A percentile compares a stretch with the other conserved stretches of the same genome.
These are phyloP conservation scores for Stephania cephalantha DNA, from an alignment of 164 flowering plant genomes.

Conservation along the genomic window DNA sequence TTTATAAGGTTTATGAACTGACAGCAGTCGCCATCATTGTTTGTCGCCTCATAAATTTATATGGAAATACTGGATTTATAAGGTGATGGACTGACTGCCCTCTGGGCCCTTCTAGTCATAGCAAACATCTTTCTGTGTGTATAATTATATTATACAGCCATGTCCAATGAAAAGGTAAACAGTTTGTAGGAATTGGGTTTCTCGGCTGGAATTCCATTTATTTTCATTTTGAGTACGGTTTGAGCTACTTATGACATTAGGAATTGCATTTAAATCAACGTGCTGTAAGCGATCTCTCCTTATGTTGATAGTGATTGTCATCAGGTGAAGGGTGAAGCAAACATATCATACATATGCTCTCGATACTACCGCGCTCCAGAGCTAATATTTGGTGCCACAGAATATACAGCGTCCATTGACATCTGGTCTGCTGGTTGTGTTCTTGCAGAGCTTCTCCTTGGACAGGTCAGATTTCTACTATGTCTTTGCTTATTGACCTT, in stretches of 20 bases:
- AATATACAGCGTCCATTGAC: constrained; percentile 87
- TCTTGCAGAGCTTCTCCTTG: constrained; percentile 86
- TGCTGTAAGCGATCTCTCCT: not conserved
- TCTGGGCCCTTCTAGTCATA: too few relatives aligned
- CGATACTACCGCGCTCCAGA: constrained; percentile 95
- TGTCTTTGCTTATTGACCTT: not conserved
- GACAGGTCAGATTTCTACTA: constrained; percentile 51
- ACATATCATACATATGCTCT: constrained; percentile 91
- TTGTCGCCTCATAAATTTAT: too few relatives aligned
- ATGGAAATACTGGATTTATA: not conserved
- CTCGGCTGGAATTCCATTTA: not conserved
- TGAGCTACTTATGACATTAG: not conserved
- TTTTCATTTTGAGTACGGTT: not conserved
- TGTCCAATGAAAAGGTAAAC: not conserved
- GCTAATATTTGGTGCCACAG: constrained; percentile 95
- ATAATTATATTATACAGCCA: not conserved
- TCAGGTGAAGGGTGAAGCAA: constrained; percentile 90
- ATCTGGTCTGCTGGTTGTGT: constrained; percentile 99
- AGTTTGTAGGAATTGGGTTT: not conserved
- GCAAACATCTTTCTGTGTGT: too few relatives aligned
- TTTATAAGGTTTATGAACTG: not conserved
- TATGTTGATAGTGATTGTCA: not conserved
- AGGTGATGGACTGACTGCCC: not conserved
- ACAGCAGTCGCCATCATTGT: too few relatives aligned
- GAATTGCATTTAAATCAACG: not conserved